Evolutionary conservation across 2,329 filamentous ascomycete genomes (phyloP).

Genomic region (Magnaporthiopsis rhizophila): DNA sequence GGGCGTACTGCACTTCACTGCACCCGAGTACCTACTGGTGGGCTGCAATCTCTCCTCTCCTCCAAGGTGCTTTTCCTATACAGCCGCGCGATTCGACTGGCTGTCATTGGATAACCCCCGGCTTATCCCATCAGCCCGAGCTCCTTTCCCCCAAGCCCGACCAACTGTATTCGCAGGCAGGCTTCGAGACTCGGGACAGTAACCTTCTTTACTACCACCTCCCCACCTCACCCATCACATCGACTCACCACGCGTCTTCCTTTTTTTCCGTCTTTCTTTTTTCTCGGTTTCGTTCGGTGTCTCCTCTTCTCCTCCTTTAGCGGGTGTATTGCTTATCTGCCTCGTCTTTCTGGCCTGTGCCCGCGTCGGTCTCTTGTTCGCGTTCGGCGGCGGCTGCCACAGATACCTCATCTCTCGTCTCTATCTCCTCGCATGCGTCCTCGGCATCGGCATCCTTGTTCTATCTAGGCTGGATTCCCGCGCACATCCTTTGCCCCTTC

Average conservation of each 20-base stretch:
- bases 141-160: neutral
- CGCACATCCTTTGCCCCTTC: too few species aligned
- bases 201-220: neutral
- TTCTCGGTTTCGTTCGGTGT: neutral
- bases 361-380: neutral
- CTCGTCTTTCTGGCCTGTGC: neutral
- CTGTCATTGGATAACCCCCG: neutral
- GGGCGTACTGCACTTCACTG: too few species aligned
- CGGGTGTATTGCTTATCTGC: neutral
- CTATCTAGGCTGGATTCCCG: neutral
- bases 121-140: neutral
- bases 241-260: neutral
- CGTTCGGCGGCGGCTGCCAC: neutral
- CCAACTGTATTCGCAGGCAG: neutral
- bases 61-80: neutral
- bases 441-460: neutral
- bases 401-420: neutral
- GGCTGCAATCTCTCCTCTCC: neutral
- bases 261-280: neutral
- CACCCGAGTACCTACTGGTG: neutral
- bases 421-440: neutral
- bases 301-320: neutral
- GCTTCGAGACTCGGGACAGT: neutral
- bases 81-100: neutral
- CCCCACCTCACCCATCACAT: neutral